Evolutionary conservation across 306 rosid genomes (phyloP).

Genomic region (Rosa persica): DNA sequence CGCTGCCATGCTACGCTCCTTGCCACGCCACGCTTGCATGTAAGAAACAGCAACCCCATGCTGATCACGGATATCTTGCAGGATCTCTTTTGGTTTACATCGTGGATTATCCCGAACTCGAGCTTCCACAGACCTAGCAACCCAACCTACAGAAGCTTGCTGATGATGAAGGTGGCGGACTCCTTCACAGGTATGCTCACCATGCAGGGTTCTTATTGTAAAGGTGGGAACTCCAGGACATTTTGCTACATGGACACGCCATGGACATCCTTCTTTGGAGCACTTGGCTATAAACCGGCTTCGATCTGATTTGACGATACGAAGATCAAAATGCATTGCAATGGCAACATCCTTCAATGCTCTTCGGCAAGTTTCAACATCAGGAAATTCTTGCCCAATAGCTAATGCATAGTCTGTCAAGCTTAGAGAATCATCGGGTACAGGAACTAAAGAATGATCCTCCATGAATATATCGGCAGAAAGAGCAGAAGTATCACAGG

Average conservation of each 20-base stretch:
- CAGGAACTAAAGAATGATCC: slow-evolving; percentile 46
- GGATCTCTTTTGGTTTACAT: slow-evolving; percentile 90
- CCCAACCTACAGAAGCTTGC: slow-evolving; percentile 99
- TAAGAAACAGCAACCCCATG: slow-evolving; percentile 99
- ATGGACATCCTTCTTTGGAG: slow-evolving; percentile 98
- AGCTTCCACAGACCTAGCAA: slow-evolving; percentile 96
- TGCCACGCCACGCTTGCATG: slow-evolving; percentile 99
- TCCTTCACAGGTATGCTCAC: slow-evolving; percentile 96
- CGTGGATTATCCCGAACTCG: slow-evolving; percentile 94
- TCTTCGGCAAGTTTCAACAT: slow-evolving; percentile 96
- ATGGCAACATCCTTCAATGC: slow-evolving; percentile 93
- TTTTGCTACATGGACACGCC: slow-evolving; percentile 99
- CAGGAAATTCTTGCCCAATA: slow-evolving; percentile 95
- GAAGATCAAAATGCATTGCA: slow-evolving; percentile 94
- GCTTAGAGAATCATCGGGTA: slow-evolving; percentile 39
- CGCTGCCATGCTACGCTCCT: slow-evolving; percentile 99
- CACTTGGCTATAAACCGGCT: slow-evolving; percentile 98
- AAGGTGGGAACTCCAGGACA: slow-evolving; percentile 97
- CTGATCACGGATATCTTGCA: slow-evolving; percentile 93
- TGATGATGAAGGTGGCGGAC: slow-evolving; percentile 94
- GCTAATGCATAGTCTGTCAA: slow-evolving; percentile 52
- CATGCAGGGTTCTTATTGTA: slow-evolving; percentile 84
- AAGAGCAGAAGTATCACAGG: slow-evolving; percentile 36
- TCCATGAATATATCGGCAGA: slow-evolving; percentile 12
- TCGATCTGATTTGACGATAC: slow-evolving; percentile 96